Evolutionary conservation across 345 rosid genomes (phyloP), one percentile per base, ranked within the genome.

Genomic region (Abelmoschus esculentus): DNA sequence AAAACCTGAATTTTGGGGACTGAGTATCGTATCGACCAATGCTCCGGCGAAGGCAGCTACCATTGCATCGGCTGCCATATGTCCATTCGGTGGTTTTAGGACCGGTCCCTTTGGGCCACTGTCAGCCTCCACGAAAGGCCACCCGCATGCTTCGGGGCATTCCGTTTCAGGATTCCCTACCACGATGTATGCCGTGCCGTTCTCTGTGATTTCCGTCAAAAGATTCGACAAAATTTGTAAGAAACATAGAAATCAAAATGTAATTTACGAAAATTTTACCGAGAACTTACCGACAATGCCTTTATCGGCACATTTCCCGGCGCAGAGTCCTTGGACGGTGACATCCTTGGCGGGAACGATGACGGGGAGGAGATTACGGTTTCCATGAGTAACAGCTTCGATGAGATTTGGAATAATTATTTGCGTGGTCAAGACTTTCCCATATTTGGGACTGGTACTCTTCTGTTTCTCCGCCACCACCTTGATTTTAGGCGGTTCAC

Each of bases 71-170:
- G 85, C 89, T 6, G 82, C 90, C 15, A 84, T 34, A 22, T 84
- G 80, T 0, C 83, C 86, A 34, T 73, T 85, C 19, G 95, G 89
- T 1, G 97, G 89, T 76, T 73, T 78, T 66, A 85, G 74, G 1
- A 73, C 70, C 60, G 75, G 61, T 0, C 85, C 90, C 50, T 36
- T 71, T n/a, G 89, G 90, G 60, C 82, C 88, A 3, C 40, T 56
- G 12, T 79, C 79, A 0, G 88, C 49, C 67, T 15, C 76, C 73
- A 70, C 70, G 79, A 88, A 90, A 1, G 97, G 97, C 92, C 92
- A 88, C 0, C 82, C 89, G 47, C 97, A 90, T 7, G 73, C 69
- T 22, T 83, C 92, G 0, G 95, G 95, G 77, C 95, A 90, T 72
- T 83, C 86, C 5, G 17, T 66, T 75, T 77, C 84, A 28, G 92